Conservation (phyloP, 2,329 filamentous ascomycete genomes). For the Zopfia rhizophila region DNA sequence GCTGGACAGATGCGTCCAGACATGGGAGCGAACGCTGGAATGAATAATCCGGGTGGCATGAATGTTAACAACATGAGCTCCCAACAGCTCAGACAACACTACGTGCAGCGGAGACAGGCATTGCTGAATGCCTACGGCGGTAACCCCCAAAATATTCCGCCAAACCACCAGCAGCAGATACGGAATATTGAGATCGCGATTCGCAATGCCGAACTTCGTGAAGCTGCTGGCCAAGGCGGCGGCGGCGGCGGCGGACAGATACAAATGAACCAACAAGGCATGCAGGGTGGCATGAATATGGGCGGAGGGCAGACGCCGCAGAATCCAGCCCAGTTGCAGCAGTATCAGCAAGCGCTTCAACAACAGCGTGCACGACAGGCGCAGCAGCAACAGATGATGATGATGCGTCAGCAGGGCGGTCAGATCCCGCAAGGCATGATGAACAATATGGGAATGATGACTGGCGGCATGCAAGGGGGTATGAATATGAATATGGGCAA, state of each 20-base stretch:
- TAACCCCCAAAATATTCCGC: conserved; percentile 33
- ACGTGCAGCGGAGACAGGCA: conserved; percentile 37
- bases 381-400: conserved; percentile 46
- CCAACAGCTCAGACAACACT: conserved; percentile 36
- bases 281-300: conserved; percentile 24
- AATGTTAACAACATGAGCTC: conserved; percentile 37
- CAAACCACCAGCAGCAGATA: conserved; percentile 36
- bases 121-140: conserved; percentile 35
- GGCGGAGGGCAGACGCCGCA: conserved; percentile 12
- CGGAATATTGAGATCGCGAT: conserved; percentile 43
- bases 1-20: conserved; percentile 3
- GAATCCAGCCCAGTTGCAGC: conserved; percentile 44
- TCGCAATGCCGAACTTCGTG: conserved; percentile 29
- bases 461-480: conserved; percentile 35
- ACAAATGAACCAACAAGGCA: conserved; percentile 31
- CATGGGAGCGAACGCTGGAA: conserved; percentile 22
- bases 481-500: conserved; percentile 37
- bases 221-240: conserved; percentile 12
- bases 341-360: conserved; percentile 46
- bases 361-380: conserved; percentile 45
- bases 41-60: conserved; percentile 34
- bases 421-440: conserved; percentile 45
- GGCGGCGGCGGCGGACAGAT: conserved; percentile 20
- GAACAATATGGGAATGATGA: conserved; percentile 22
- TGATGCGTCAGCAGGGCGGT: conserved; percentile 44